Evolutionary conservation across 1,284 basidiomycete genomes (phyloP).

Genomic region (Mycosarcoma maydis): DNA sequence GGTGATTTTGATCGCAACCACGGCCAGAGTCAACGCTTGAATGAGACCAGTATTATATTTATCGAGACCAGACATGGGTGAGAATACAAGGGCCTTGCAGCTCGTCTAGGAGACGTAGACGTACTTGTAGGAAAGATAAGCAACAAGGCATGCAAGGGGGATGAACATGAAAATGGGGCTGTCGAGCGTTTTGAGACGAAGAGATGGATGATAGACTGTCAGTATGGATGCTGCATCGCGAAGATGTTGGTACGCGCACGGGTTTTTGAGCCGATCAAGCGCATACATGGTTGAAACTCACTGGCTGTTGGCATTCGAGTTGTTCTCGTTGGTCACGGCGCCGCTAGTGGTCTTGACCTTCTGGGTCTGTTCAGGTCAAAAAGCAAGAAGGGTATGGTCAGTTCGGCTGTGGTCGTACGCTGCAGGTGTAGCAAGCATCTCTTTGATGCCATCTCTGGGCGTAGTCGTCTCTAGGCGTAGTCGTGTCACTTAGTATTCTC

Average conservation of each 20-base stretch:
- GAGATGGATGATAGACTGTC: neutral
- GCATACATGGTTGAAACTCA: conserved; percentile 26
- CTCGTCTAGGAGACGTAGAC: conserved; percentile 44
- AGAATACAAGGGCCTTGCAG: conserved; percentile 5
- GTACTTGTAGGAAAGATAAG: conserved; percentile 58
- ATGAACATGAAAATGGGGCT: conserved; percentile 64
- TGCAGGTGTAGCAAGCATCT: neutral
- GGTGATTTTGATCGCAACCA: too few relatives aligned
- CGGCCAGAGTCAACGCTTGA: neutral
- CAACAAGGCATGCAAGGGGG: conserved; percentile 51
- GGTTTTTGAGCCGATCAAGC: too few relatives aligned
- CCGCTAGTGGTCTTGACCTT: conserved; percentile 49
- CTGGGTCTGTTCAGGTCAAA: conserved; percentile 15
- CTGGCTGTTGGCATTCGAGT: conserved; percentile 54
- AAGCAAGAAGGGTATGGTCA: neutral
- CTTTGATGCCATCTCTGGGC: too few relatives aligned
- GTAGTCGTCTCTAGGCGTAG: too few relatives aligned
- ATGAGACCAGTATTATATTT: conserved; percentile 5
- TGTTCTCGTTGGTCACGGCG: conserved; percentile 50
- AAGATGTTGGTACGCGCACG: too few relatives aligned
- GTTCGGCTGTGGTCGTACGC: neutral
- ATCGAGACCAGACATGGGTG: conserved; percentile 1
- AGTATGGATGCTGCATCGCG: neutral
- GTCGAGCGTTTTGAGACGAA: neutral
- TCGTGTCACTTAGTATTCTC: too few relatives aligned